Evolutionary conservation across 1,139 yeast species (phyloP).

Genomic region (Nakaseomyces sp.): DNA sequence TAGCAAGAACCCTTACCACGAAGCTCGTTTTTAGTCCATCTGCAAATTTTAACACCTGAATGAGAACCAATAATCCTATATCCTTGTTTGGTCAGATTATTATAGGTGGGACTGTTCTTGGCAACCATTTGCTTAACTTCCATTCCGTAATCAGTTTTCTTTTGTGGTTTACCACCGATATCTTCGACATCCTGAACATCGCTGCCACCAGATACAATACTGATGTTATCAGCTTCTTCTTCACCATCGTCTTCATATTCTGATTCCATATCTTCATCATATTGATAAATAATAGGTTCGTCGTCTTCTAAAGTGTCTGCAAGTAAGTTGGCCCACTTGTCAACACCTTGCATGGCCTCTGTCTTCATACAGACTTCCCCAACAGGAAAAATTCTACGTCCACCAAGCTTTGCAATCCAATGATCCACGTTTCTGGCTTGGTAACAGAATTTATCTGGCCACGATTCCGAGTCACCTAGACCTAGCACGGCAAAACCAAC

Average conservation of each 20-base stretch:
- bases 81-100: constrained; percentile 85
- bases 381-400: constrained; percentile 69
- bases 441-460: constrained; percentile 81
- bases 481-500: constrained; percentile 83
- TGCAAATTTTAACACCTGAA: constrained; percentile 88
- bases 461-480: constrained; percentile 77
- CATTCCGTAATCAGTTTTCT: constrained; percentile 12
- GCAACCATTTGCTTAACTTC: constrained; percentile 81
- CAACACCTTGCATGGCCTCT: constrained; percentile 51
- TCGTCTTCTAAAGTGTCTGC: constrained; percentile 54
- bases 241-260: constrained; percentile 35
- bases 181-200: constrained; percentile 58
- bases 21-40: constrained; percentile 93
- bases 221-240: constrained; percentile 27
- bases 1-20: constrained; percentile 94
- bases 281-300: constrained; percentile 50
- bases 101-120: constrained; percentile 78
- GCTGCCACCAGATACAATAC: constrained; percentile 17
- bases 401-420: constrained; percentile 76
- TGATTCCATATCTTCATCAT: constrained; percentile 41
- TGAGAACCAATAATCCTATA: constrained; percentile 90
- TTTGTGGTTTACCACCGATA: constrained; percentile 47
- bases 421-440: constrained; percentile 72
- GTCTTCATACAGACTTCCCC: constrained; percentile 81
- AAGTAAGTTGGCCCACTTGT: constrained; percentile 60